Base-by-base conservation (phyloP, 2,329 filamentous ascomycete genomes). In the Xylariaceae sp. region DNA sequence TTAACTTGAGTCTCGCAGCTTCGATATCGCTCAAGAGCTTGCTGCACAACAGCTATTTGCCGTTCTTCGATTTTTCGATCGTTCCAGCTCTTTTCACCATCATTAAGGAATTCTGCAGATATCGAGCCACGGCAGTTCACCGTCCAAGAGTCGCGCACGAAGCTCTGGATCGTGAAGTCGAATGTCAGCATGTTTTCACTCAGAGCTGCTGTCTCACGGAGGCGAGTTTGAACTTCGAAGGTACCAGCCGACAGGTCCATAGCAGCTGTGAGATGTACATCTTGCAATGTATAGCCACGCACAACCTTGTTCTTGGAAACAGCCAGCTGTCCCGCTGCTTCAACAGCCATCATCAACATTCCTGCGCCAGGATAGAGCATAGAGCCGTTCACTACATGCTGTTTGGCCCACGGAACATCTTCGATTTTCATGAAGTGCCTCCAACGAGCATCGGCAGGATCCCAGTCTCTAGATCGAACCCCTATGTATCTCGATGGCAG, bases 371-470 rank as follows among this genome's bases (percentile, higher is more conserved):
- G 64, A 40, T 62, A 66, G 1, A 67, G 43, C 22, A 47, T 42
- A 11, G 41, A 23, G 0, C 52, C 56, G 20, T 53, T 52, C 2
- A 75, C 59, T 29, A 65, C 54, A 45, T 76, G 72, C 40, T 75
- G 65, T 2, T 57, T 54, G 0, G 73, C 44, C 74, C 74, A 77
- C 0, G 69, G 66, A 4, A 63, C 54, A 6, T 70, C 66, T 2
- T 63, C 49, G 0, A 66, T 27, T 0, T 62, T 57, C 2, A 76
- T 57, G n/a, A 70, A 58, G 40, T 71, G 67, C 6, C 72, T 59
- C 74, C 74, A 77, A 2, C 47, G 38, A 3, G 57, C 52, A 1
- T 56, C 49, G 6, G 45, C 38, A 1, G 57, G 49, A 22, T 57
- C 49, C 48, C 53, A 57, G 19, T 58, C 55, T 1, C 27, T 10